These are phyloP conservation scores for Oenanthe sinensis DNA, from an alignment of 129 eudicot genomes.

Conservation along the genomic window DNA sequence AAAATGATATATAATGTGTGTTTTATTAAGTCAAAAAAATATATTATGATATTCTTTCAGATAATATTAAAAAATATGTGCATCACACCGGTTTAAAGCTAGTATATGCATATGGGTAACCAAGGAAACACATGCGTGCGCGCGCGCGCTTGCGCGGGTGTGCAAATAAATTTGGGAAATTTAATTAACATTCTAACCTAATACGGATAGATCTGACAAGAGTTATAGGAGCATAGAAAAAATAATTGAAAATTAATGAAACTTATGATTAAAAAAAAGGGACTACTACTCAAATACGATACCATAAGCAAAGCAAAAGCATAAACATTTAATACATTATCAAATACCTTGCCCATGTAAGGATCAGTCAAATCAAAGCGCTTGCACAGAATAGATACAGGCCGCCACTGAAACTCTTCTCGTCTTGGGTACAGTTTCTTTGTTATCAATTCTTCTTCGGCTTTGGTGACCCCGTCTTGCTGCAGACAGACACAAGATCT, in stretches of 20 bases:
- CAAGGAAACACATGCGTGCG: too few species aligned
- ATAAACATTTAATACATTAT: not conserved
- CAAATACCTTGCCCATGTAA: conserved; percentile 81
- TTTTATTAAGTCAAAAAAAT: too few species aligned
- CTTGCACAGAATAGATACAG: conserved; percentile 81
- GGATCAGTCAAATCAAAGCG: conserved; percentile 93
- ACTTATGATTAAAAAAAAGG: too few species aligned
- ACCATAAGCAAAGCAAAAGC: not conserved
- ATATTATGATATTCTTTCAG: too few species aligned
- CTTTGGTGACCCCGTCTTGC: conserved; percentile 32
- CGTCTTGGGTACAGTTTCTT: conserved; percentile 63
- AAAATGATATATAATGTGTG: too few species aligned
- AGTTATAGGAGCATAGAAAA: not conserved
- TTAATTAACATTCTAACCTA: too few species aligned
- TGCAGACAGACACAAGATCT: conserved; percentile 15
- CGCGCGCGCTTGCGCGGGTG: not conserved
- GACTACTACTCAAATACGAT: not conserved
- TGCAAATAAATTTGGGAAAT: not conserved
- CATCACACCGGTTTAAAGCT: too few species aligned
- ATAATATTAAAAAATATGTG: too few species aligned
- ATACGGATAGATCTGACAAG: too few species aligned
- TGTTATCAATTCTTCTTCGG: conserved; percentile 42
- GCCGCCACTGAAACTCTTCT: conserved; percentile 95
- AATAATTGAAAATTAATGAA: too few species aligned
- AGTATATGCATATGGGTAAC: too few species aligned